Evolutionary conservation across 2,329 filamentous ascomycete genomes (phyloP).

Genomic region (Fusarium floridanum): DNA sequence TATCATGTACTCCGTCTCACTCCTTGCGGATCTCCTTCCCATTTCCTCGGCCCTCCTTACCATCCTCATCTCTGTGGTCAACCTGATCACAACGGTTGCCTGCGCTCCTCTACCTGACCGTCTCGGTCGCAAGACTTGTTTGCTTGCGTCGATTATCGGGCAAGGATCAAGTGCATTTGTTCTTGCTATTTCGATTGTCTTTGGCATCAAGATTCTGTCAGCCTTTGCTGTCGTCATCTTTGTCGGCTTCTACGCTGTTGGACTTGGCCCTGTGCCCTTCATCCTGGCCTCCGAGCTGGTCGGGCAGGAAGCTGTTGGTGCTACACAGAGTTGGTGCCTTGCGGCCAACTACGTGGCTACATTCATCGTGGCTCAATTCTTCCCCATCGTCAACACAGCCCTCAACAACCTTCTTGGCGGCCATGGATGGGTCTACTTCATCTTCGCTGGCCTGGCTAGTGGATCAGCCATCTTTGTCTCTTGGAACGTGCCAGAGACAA

Average conservation of each 20-base stretch:
- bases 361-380: constrained; percentile 94
- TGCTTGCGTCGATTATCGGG: constrained; percentile 84
- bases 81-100: constrained; percentile 83
- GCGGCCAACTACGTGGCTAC: constrained; percentile 91
- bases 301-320: constrained; percentile 88
- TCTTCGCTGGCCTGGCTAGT: constrained; percentile 84
- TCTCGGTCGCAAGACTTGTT: constrained; percentile 87
- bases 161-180: constrained; percentile 85
- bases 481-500: constrained; percentile 86
- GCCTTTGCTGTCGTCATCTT: constrained; percentile 87
- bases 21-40: constrained; percentile 84
- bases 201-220: constrained; percentile 79
- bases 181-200: constrained; percentile 84
- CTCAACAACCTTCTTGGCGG: constrained; percentile 75
- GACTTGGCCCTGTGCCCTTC: constrained; percentile 93
- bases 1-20: constrained; percentile 97
- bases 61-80: constrained; percentile 87
- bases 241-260: constrained; percentile 89
- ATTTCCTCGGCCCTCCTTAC: constrained; percentile 86
- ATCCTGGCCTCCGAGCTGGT: constrained; percentile 94
- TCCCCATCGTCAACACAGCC: constrained; percentile 85
- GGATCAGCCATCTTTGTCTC: constrained; percentile 79
- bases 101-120: constrained; percentile 89
- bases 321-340: constrained; percentile 89
- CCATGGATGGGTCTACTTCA: constrained; percentile 87